phyloP scores from a whole-genome alignment of 352 stramenopile species.

The Phytophthora citrophthora region DNA sequence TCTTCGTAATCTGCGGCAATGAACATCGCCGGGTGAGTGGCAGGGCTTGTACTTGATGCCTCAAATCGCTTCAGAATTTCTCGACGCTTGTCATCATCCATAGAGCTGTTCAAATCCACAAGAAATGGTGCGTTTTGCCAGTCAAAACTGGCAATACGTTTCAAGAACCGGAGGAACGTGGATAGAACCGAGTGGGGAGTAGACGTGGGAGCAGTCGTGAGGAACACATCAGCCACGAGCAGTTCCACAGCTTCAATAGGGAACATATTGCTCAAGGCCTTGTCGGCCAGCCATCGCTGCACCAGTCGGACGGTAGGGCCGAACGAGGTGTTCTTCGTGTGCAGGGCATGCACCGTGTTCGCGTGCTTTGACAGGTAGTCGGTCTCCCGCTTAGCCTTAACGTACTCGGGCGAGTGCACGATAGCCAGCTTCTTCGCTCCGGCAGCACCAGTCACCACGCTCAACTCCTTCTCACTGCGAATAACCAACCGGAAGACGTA shows the following conservation, averaged over 20 bases:
- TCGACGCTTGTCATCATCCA: conserved; percentile 69
- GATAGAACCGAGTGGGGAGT: conserved; percentile 80
- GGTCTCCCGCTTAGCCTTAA: conserved; percentile 61
- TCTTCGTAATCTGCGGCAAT: conserved; percentile 84
- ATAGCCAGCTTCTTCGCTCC: conserved; percentile 65
- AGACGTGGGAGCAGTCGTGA: conserved; percentile 51
- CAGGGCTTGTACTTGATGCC: conserved; percentile 59
- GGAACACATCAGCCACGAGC: conserved; percentile 78
- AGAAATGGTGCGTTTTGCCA: conserved; percentile 79
- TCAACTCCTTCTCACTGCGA: conserved; percentile 79
- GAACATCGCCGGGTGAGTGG: conserved; percentile 78
- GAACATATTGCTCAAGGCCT: conserved; percentile 76
- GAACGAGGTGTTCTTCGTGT: conserved; percentile 80
- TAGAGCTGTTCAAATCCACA: conserved; percentile 69
- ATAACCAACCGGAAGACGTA: conserved; percentile 88
- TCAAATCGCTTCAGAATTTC: conserved; percentile 83
- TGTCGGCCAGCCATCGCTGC: conserved; percentile 83
- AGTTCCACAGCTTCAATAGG: conserved; percentile 79
- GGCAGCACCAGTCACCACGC: conserved; percentile 61
- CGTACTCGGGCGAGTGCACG: conserved; percentile 68
- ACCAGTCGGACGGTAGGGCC: conserved; percentile 83
- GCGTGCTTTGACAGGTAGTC: conserved; percentile 75
- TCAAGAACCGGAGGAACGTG: conserved; percentile 82
- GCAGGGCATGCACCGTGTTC: conserved; percentile 76
- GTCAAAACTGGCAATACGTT: conserved; percentile 73